Evolutionary conservation across 768 basidiomycete genomes (phyloP).

Genomic region (Termitomyces sp.): DNA sequence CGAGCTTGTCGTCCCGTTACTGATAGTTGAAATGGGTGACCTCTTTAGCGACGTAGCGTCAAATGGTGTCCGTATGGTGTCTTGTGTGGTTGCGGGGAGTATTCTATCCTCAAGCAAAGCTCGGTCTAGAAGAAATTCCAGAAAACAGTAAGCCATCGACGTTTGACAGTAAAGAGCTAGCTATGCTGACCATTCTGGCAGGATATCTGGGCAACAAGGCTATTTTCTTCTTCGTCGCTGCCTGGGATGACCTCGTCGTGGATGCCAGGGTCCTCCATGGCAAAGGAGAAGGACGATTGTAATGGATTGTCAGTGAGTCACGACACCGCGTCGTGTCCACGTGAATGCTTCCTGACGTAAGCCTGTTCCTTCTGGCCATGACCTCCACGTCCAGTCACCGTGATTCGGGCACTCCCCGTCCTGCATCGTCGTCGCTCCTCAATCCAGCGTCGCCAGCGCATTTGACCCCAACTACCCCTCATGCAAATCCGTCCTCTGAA

Average conservation of each 20-base stretch:
- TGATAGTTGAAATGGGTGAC: neutral
- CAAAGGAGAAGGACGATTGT: neutral
- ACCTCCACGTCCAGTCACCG: constrained; percentile 20
- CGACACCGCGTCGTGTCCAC: constrained; percentile 8
- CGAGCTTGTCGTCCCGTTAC: neutral
- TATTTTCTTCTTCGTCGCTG: constrained; percentile 37
- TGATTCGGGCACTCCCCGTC: constrained; percentile 27
- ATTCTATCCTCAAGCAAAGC: neutral
- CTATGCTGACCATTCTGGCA: neutral
- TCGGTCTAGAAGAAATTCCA: neutral
- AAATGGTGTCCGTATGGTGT: constrained; percentile 6
- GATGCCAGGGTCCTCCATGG: constrained; percentile 11
- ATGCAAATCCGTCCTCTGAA: constrained; percentile 10
- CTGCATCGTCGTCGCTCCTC: constrained; percentile 42
- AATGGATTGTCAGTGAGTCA: constrained; percentile 4
- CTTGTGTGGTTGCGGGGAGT: constrained; percentile 1
- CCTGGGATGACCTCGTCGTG: constrained; percentile 45
- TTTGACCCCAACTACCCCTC: constrained; percentile 19
- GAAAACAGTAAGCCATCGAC: neutral
- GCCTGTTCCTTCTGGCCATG: constrained; percentile 8
- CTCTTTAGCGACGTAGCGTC: neutral
- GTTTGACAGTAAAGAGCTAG: neutral
- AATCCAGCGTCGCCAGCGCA: constrained; percentile 33
- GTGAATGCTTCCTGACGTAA: constrained; percentile 9
- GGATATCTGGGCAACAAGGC: neutral